A percentile compares a stretch with the other conserved stretches of the same genome.
Conservation (phyloP, 2,329 filamentous ascomycete genomes). For the Venturia carpophila region DNA sequence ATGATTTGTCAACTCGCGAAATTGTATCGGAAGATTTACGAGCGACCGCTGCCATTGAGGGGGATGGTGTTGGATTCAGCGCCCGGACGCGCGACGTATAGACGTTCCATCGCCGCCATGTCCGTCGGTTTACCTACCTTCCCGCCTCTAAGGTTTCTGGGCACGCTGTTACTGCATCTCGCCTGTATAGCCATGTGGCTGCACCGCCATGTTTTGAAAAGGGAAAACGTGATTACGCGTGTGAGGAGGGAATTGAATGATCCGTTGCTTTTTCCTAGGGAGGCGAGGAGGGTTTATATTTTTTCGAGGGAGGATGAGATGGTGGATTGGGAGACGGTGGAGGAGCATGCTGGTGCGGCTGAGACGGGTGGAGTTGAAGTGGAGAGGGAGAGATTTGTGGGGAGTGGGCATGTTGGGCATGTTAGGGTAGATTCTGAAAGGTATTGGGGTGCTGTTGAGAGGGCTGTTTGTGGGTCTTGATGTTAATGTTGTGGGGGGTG, state of each 20-base stretch:
- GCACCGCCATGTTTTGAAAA: neutral
- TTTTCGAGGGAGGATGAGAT: slow-evolving; percentile 53
- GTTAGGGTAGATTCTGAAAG: slow-evolving; percentile 48
- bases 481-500: neutral
- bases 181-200: slow-evolving; percentile 11
- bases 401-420: slow-evolving; percentile 54
- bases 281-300: slow-evolving; percentile 46
- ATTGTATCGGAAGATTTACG: slow-evolving; percentile 17
- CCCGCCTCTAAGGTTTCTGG: slow-evolving; percentile 20
- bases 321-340: slow-evolving; percentile 49
- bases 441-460: slow-evolving; percentile 47
- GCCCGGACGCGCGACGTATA: slow-evolving; percentile 22
- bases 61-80: slow-evolving; percentile 26
- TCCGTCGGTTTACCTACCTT: slow-evolving; percentile 21
- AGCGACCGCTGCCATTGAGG: slow-evolving; percentile 18
- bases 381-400: slow-evolving; percentile 47
- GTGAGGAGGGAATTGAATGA: slow-evolving; percentile 14
- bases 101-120: slow-evolving; percentile 21
- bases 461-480: slow-evolving; percentile 19
- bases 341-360: slow-evolving; percentile 45
- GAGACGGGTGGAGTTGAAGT: slow-evolving; percentile 43
- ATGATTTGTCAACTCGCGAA: slow-evolving; percentile 23
- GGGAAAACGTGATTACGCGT: slow-evolving; percentile 13
- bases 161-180: slow-evolving; percentile 17
- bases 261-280: slow-evolving; percentile 19